A percentile compares a stretch with the other conserved stretches of the same genome.
These are phyloP conservation scores for Domatiomyces globalis DNA, from an alignment of 2,329 filamentous ascomycete species.

Conservation along the genomic window DNA sequence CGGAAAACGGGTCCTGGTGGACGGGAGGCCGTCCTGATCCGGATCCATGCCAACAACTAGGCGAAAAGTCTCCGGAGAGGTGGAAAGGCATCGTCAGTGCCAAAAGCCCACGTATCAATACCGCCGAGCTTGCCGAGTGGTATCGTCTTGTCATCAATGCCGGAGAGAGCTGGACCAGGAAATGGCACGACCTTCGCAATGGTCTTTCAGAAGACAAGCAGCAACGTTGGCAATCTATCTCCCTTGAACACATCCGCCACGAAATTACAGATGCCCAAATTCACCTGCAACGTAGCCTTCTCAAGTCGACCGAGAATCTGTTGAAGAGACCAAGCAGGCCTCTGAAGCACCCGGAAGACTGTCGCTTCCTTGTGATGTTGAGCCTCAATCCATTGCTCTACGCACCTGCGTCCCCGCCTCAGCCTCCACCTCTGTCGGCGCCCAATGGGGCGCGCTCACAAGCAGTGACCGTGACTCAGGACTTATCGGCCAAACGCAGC, in stretches of 20 bases:
- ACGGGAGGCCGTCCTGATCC: constrained; percentile 38
- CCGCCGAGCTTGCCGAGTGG: constrained; percentile 58
- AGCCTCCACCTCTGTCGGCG: neutral
- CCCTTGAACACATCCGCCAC: constrained; percentile 25
- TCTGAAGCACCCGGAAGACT: constrained; percentile 52
- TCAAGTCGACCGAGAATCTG: constrained; percentile 66
- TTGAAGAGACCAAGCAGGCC: constrained; percentile 64
- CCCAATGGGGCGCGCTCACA: neutral
- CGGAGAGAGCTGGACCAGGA: constrained; percentile 51
- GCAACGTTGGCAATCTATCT: constrained; percentile 29
- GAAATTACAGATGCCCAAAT: constrained; percentile 48
- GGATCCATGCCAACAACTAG: constrained; percentile 19
- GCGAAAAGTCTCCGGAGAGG: constrained; percentile 15
- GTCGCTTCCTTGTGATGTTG: constrained; percentile 65
- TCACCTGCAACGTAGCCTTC: constrained; percentile 53
- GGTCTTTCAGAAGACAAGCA: constrained; percentile 13
- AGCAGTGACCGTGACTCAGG: constrained; percentile 1
- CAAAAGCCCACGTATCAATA: constrained; percentile 58
- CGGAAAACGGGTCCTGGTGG: constrained; percentile 76
- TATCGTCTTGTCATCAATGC: constrained; percentile 55
- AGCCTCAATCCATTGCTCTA: constrained; percentile 62
- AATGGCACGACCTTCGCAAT: constrained; percentile 41
- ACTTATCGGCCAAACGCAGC: constrained; percentile 10
- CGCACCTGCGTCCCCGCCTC: neutral
- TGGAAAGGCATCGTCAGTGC: constrained; percentile 35